These are phyloP conservation scores for Diaporthe ampelina DNA, from an alignment of 2,329 filamentous ascomycete species.

Conservation along the genomic window DNA sequence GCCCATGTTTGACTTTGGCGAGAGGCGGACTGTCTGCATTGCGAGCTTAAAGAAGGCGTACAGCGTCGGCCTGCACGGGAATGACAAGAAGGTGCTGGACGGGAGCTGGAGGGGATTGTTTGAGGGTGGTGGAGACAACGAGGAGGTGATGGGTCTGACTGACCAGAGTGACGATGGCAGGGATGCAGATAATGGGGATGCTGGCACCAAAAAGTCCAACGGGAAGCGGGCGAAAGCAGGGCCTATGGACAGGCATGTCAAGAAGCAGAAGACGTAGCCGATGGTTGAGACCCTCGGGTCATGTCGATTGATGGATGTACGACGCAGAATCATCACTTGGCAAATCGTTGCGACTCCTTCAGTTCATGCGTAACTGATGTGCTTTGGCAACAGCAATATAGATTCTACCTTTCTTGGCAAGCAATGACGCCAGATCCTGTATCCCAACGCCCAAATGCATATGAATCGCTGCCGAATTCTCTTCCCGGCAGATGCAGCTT, in stretches of 20 bases:
- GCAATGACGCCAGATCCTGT: conserved; percentile 2
- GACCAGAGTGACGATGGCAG: conserved; percentile 51
- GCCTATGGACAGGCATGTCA: conserved; percentile 51
- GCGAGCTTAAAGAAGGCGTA: conserved; percentile 80
- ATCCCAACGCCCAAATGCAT: conserved; percentile 3
- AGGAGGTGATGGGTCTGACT: conserved; percentile 57
- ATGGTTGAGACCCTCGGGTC: too few relatives aligned
- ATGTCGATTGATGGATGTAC: too few relatives aligned
- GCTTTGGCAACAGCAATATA: not conserved
- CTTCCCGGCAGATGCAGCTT: conserved; percentile 21
- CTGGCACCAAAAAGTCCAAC: conserved; percentile 41
- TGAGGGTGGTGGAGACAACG: conserved; percentile 52
- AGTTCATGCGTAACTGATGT: not conserved
- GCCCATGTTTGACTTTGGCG: conserved; percentile 82
- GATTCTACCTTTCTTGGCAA: not conserved
- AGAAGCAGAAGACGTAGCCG: conserved; percentile 47
- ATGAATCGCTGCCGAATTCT: conserved; percentile 17
- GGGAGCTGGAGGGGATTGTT: conserved; percentile 69
- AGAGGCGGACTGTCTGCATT: conserved; percentile 73
- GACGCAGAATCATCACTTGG: not conserved
- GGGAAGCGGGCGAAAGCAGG: conserved; percentile 47
- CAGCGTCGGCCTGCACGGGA: conserved; percentile 72
- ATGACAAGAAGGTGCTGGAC: conserved; percentile 72
- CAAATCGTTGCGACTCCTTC: not conserved
- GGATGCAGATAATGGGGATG: conserved; percentile 50